Base-by-base conservation (phyloP, 129 eudicot genomes). In the Helichrysum umbraculigerum region DNA sequence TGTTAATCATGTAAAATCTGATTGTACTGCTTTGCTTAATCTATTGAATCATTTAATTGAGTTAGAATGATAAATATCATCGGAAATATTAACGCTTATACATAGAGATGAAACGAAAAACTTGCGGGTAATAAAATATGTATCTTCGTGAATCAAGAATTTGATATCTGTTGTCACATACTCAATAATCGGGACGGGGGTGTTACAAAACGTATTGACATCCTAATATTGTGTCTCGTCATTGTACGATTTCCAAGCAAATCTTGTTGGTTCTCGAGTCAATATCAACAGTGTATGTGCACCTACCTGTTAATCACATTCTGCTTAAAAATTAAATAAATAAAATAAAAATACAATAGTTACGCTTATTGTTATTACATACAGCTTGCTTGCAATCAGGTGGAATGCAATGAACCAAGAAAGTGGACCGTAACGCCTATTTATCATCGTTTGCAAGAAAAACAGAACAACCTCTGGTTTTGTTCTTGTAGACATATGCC, bases 371-470 rank as follows among this genome's bases (percentile, higher is more conserved):
- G 98, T 94, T n/a, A 75, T 94, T 94, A 72, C 86, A 94, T 47
- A 88, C 96, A 41, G 97, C 89, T 84, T 87, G 85, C 85, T 89
- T 91, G 98, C 98, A 94, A 81, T 91, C 93, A 8, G 98, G 98
- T 42, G 91, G 97, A 65, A 94, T 91, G 93, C 98, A 47, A 94
- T 81, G 20, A 97, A 94, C 98, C 98, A 94, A 62, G 98, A 97
- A 35, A 97, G 98, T 68, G 91, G 77, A 66, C 91, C 87, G 81
- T 94, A 91, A 80, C 87, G 97, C 89, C 70, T 79, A 63, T 74
- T 79, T 83, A 72, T 94, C 81, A 20, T 94, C 88, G 74, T 94
- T 94, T 68, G 98, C 96, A 73, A 94, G 92, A 78, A 94, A 94
- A 22, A 97, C 98, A 79, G 97, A 91, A 81, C 98, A 94, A 25